phyloP scores from a whole-genome alignment of 805 yeast species.

The Candida nonsorbophila region DNA sequence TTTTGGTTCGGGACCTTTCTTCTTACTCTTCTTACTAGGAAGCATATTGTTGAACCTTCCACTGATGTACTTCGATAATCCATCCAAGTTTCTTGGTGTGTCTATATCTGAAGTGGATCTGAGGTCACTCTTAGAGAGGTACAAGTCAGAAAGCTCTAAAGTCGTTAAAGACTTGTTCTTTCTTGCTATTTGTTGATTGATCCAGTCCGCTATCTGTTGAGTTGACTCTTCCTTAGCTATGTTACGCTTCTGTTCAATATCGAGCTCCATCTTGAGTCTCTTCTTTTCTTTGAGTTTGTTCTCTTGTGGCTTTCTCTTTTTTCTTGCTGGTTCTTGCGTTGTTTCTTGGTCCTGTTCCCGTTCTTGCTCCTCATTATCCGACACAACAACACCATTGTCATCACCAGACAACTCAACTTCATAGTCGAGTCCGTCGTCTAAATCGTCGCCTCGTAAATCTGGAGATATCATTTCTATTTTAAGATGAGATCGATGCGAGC shows the following conservation, averaged over 20 bases:
- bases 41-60: slow-evolving; percentile 44
- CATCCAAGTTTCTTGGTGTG: slow-evolving; percentile 49
- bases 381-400: slow-evolving; percentile 15
- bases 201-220: slow-evolving; percentile 59
- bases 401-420: slow-evolving; percentile 37
- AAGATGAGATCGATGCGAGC: too few relatives aligned
- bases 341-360: slow-evolving; percentile 1
- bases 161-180: slow-evolving; percentile 65
- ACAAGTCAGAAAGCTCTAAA: slow-evolving; percentile 65
- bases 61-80: slow-evolving; percentile 50
- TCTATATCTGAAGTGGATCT: slow-evolving; percentile 56
- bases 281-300: slow-evolving; percentile 60
- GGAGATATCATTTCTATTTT: too few relatives aligned
- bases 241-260: slow-evolving; percentile 49
- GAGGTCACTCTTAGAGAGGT: slow-evolving; percentile 51
- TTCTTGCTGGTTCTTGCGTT: slow-evolving; percentile 4
- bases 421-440: slow-evolving; percentile 75
- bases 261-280: slow-evolving; percentile 61
- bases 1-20: slow-evolving; percentile 16
- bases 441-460: slow-evolving; percentile 50
- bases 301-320: slow-evolving; percentile 14
- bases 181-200: slow-evolving; percentile 56
- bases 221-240: slow-evolving; percentile 49
- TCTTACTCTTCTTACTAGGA: slow-evolving; percentile 27
- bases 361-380: slow-evolving; percentile 7